These are phyloP conservation scores for Colletotrichum sidae DNA, from an alignment of 2,329 filamentous ascomycete genomes.

Conservation along the genomic window DNA sequence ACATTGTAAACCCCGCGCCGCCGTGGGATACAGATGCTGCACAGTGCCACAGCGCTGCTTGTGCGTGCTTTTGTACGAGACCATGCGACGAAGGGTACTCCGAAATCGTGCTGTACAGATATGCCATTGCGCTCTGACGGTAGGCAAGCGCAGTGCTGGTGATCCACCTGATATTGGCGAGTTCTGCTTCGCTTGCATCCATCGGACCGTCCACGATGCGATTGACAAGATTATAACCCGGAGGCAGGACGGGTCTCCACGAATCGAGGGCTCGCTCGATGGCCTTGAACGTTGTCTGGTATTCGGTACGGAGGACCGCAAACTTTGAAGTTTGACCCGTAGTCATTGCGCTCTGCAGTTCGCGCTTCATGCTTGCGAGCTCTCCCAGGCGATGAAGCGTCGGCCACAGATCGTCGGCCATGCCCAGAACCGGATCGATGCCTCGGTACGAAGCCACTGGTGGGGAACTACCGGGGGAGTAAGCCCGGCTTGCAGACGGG, in stretches of 20 bases:
- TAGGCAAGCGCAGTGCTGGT: constrained; percentile 36
- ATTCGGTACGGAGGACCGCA: constrained; percentile 30
- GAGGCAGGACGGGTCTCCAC: constrained; percentile 29
- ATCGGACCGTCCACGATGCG: constrained; percentile 36
- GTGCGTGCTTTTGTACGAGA: constrained; percentile 34
- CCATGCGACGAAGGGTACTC: constrained; percentile 33
- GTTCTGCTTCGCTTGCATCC: constrained; percentile 30
- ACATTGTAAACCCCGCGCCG: constrained; percentile 30
- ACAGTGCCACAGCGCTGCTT: constrained; percentile 37
- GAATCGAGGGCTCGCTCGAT: constrained; percentile 28
- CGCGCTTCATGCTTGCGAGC: constrained; percentile 24
- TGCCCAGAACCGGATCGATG: constrained; percentile 24
- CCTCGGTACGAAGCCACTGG: neutral
- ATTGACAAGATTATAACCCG: constrained; percentile 36
- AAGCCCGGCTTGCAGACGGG: constrained; percentile 15
- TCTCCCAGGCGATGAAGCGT: constrained; percentile 30
- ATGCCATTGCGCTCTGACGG: constrained; percentile 33
- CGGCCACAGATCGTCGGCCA: constrained; percentile 35
- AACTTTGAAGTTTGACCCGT: constrained; percentile 24
- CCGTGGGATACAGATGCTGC: constrained; percentile 34
- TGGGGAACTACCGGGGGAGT: constrained; percentile 22
- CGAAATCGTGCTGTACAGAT: constrained; percentile 30
- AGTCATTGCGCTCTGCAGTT: constrained; percentile 24
- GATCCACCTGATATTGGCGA: constrained; percentile 33
- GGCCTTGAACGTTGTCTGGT: constrained; percentile 26